Evolutionary conservation across 2,329 filamentous ascomycete species (phyloP), one percentile per base, ranked within the genome.

Genomic region (Diplodia mutila): DNA sequence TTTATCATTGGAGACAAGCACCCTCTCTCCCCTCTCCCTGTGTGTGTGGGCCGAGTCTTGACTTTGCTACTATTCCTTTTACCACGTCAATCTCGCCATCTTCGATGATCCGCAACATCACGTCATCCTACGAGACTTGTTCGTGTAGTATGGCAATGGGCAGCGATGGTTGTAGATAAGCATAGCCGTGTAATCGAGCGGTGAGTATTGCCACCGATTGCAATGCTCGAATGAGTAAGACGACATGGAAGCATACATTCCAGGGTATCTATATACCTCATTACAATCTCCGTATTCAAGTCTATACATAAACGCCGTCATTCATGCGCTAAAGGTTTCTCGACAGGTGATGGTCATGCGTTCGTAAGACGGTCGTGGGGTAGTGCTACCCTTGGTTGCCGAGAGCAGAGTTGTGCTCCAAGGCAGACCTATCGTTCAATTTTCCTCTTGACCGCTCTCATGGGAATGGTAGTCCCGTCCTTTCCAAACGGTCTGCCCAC

Each of bases 401-500:
- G 14, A 59, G n/a, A 42, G 34, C 34, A 42, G 11, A 27, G 21
- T 42, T 21, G 52, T 12, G 14, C 14, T 32, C n/a, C n/a, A n/a
- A n/a, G n/a, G n/a, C n/a, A 32, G 29, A 32, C 32, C 29, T 63
- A 42, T 32, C 65, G 27, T 25, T 61, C 57, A n/a, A 42, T 48
- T 76, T 76, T 83, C 29, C 29, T 55, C 79, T 87, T 89, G 73
- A 82, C 80, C 4, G 87, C 86, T 72, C 86, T 80, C 76, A 89
- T 83, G 21, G 80, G 80, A 66, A 76, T 70, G 63, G 89, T 73
- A 0, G 85, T 86, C 18, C 85, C 85, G 14, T 85, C 83, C 71
- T 86, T 88, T 0, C 94, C 94, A 5, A 88, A 86, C 71, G 84
- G 84, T 70, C 94, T 84, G 3, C 94, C 94, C 72, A 96, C 89